A percentile compares a stretch with the other conserved stretches of the same genome.
Conservation (phyloP, 192 early-diverging fungal species). For the Coemansia asiatica region DNA sequence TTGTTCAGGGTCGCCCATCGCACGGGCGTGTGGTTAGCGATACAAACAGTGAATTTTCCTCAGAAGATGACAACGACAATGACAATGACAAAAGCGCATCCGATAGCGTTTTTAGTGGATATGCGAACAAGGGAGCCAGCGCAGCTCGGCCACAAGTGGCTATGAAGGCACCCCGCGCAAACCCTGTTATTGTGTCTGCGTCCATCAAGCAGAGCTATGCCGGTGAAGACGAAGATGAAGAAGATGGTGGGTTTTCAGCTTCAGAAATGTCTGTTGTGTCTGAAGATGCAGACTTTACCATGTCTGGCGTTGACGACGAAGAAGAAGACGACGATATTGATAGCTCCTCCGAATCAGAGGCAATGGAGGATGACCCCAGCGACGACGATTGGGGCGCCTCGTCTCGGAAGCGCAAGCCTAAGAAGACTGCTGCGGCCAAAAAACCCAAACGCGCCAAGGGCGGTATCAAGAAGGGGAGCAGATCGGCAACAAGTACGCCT, state of each 20-base stretch:
- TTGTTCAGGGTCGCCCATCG: conserved; percentile 35
- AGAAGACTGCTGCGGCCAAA: conserved; percentile 22
- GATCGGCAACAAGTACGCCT: conserved; percentile 7
- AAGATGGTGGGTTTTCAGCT: conserved; percentile 14
- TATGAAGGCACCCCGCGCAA: conserved; percentile 51
- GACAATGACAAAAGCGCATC: conserved; percentile 13
- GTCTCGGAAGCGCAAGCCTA: conserved; percentile 55
- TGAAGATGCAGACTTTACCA: conserved; percentile 40
- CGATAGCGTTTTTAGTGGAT: conserved; percentile 46
- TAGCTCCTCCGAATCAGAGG: conserved; percentile 31
- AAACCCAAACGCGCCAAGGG: conserved; percentile 50
- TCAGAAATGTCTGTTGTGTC: conserved; percentile 37
- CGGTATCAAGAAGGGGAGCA: background rate
- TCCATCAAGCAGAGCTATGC: conserved; percentile 17
- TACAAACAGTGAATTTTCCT: conserved; percentile 50
- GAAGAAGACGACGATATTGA: conserved; percentile 59
- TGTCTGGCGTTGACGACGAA: conserved; percentile 49
- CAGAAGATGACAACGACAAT: conserved; percentile 16
- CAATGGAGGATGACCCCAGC: conserved; percentile 40
- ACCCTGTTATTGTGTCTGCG: conserved; percentile 10
- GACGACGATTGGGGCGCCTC: conserved; percentile 51
- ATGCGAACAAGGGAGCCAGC: conserved; percentile 17
- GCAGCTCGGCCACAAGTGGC: conserved; percentile 34
- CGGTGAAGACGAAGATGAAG: conserved; percentile 2
- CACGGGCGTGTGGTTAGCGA: conserved; percentile 53